Evolutionary conservation across 441 rosid genomes (phyloP).

Genomic region (Jatropha podagrica): DNA sequence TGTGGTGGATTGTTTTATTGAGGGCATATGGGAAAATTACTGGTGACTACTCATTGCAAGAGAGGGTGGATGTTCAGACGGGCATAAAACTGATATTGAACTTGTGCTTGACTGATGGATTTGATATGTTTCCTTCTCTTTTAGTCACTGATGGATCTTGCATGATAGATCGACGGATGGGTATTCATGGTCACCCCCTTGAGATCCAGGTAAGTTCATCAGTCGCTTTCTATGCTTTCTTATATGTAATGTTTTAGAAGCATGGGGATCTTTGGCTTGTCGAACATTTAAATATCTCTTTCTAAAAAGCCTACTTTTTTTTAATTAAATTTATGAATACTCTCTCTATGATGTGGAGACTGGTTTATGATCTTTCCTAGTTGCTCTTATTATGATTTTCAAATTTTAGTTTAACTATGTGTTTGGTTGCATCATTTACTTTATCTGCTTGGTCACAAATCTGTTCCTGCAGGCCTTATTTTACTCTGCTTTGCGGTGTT

Average conservation of each 20-base stretch:
- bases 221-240: neutral
- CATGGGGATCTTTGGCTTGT: neutral
- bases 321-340: neutral
- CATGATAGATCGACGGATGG: conserved; percentile 96
- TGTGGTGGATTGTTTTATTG: conserved; percentile 96
- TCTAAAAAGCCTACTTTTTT: neutral
- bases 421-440: neutral
- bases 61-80: conserved; percentile 90
- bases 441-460: conserved; percentile 5
- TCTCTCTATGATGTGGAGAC: neutral
- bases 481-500: conserved; percentile 76
- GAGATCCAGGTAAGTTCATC: conserved; percentile 84
- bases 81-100: conserved; percentile 83
- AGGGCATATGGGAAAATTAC: conserved; percentile 93
- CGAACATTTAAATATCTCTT: neutral
- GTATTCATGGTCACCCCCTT: conserved; percentile 95
- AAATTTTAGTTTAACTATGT: neutral
- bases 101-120: conserved; percentile 84
- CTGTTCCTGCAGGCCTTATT: conserved; percentile 64
- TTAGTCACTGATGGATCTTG: conserved; percentile 96
- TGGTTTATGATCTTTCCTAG: neutral
- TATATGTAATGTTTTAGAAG: neutral
- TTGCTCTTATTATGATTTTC: neutral
- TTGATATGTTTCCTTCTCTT: conserved; percentile 93
- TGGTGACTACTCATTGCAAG: conserved; percentile 87